Evolutionary conservation across 192 early-diverging fungal genomes (phyloP).

Genomic region (Umbelopsis sp.): DNA sequence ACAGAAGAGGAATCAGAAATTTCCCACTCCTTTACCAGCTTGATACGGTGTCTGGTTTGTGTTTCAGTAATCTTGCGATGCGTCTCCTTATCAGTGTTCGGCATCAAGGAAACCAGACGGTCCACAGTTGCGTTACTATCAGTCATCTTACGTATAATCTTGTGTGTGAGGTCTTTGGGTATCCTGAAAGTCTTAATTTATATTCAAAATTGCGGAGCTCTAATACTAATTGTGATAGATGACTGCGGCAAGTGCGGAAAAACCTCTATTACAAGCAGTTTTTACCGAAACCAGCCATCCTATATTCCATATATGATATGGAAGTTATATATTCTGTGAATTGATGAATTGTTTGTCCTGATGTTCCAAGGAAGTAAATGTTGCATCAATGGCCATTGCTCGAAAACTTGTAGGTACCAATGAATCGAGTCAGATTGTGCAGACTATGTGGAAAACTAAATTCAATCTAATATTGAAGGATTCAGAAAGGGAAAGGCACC

Average conservation of each 20-base stretch:
- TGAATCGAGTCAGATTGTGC: too few species aligned
- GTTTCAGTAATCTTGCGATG: background rate
- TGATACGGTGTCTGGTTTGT: background rate
- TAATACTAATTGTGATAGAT: background rate
- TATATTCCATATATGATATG: too few species aligned
- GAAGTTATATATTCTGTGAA: too few species aligned
- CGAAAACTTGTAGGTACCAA: too few species aligned
- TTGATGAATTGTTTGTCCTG: too few species aligned
- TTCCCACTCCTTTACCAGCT: constrained; percentile 9
- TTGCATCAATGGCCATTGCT: too few species aligned
- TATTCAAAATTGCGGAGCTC: background rate
- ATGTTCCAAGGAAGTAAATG: too few species aligned
- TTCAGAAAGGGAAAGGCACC: too few species aligned
- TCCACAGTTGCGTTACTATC: background rate
- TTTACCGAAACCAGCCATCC: too few species aligned
- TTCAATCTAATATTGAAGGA: background rate
- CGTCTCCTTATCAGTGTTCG: background rate
- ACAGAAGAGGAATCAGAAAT: background rate
- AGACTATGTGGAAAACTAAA: background rate
- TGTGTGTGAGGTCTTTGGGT: background rate
- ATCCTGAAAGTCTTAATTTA: background rate
- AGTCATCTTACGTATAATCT: background rate
- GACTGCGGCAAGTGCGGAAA: background rate
- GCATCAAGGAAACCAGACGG: background rate
- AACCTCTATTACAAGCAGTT: background rate